Percentiles rank a stretch among this genome's conserved stretches.
Evolutionary conservation across 1,284 basidiomycete species (phyloP).

Genomic region (Puccinia novopanici): DNA sequence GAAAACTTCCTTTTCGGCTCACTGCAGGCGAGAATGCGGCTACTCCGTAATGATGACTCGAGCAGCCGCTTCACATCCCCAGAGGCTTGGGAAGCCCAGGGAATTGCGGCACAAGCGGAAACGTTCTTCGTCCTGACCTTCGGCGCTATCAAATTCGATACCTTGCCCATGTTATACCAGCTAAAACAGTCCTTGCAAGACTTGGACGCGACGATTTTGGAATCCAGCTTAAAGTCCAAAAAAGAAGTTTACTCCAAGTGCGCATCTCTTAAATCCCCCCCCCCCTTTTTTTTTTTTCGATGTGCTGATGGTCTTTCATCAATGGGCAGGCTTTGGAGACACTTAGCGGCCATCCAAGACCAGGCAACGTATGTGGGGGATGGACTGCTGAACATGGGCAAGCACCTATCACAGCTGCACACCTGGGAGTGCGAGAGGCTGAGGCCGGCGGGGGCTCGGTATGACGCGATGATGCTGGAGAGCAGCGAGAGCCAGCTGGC

Average conservation of each 20-base stretch:
- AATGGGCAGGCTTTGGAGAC: neutral
- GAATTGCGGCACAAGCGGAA: neutral
- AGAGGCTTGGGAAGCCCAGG: neutral
- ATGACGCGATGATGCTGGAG: neutral
- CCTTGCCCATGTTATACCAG: neutral
- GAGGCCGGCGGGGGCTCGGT: neutral
- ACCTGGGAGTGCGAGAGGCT: neutral
- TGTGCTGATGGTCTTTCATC: neutral
- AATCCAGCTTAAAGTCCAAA: neutral
- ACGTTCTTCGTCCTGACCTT: neutral
- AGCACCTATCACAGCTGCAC: neutral
- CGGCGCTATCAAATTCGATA: neutral
- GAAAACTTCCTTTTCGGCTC: neutral
- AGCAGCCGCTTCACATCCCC: too few relatives aligned
- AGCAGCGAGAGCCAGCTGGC: neutral
- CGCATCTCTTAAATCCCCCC: neutral
- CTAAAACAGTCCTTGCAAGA: slow-evolving; percentile 3
- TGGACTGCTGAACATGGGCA: neutral
- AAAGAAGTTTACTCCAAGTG: neutral
- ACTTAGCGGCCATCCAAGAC: neutral
- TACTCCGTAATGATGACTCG: neutral
- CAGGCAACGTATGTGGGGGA: neutral
- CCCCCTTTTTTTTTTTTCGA: neutral
- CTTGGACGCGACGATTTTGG: neutral
- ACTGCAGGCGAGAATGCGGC: neutral